Conservation (phyloP, 2,329 filamentous ascomycete species). For the Neofusicoccum laricinum region DNA sequence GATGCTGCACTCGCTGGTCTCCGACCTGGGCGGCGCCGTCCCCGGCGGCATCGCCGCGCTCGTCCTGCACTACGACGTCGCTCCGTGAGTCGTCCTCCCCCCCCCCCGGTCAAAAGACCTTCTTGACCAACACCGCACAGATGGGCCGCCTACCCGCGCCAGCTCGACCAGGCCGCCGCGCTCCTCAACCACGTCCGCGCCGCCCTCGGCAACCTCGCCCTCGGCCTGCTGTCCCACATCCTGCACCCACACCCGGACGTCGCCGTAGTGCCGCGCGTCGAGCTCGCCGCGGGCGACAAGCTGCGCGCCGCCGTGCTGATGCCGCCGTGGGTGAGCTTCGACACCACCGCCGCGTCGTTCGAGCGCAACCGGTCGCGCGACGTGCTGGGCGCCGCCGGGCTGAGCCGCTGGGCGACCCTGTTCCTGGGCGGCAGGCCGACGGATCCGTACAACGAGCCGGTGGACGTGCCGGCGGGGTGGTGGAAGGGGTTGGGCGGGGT, state of each 20-base stretch:
- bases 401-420: background rate
- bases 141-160: conserved; percentile 24
- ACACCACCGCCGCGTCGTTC: background rate
- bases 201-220: conserved; percentile 23
- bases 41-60: conserved; percentile 19
- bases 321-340: background rate
- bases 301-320: background rate
- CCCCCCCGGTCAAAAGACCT: no score
- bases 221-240: conserved; percentile 26
- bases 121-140: no score
- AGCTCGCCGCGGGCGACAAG: background rate
- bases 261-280: conserved; percentile 6
- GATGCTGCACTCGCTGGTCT: background rate
- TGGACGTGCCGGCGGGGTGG: conserved; percentile 3
- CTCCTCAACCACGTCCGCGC: conserved; percentile 24
- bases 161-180: conserved; percentile 23
- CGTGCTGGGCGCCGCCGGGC: background rate
- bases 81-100: no score
- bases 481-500: background rate
- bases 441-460: conserved; percentile 12
- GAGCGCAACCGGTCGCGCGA: background rate
- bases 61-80: conserved; percentile 26
- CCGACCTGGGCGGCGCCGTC: background rate
- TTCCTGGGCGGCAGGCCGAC: conserved; percentile 4
- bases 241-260: conserved; percentile 24